phyloP scores from a whole-genome alignment of 2,329 filamentous ascomycete genomes.

The Hirsutella minnesotensis region DNA sequence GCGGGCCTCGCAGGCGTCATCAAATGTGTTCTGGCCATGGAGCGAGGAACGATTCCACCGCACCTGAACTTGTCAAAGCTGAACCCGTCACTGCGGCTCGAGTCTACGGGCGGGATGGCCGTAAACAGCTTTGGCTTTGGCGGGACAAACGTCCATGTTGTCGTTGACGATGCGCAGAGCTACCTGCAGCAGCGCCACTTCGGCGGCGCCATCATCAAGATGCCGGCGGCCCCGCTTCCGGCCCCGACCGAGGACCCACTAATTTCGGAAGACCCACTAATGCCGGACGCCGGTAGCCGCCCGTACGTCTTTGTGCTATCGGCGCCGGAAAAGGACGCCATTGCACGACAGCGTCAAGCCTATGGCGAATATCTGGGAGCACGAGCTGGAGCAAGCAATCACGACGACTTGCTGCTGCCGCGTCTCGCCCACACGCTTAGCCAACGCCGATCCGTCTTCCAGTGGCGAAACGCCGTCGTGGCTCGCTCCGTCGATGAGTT shows the following conservation, averaged over 20 bases:
- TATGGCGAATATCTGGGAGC: neutral
- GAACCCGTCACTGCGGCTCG: conserved; percentile 4
- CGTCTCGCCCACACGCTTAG: neutral
- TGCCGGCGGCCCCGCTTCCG: neutral
- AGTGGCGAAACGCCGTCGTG: neutral
- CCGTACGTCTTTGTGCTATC: neutral
- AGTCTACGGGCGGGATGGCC: neutral
- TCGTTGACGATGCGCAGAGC: neutral
- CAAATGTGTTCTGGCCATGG: conserved; percentile 6
- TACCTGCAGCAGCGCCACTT: neutral
- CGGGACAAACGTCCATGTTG: neutral
- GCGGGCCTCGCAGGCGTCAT: conserved; percentile 5
- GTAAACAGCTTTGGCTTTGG: conserved; percentile 1
- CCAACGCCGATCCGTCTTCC: neutral
- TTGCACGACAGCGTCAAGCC: neutral
- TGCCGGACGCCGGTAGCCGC: neutral
- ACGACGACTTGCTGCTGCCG: neutral
- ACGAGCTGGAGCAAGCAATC: neutral
- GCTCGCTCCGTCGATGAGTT: neutral
- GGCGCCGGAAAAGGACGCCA: neutral
- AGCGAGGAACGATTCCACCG: conserved; percentile 5
- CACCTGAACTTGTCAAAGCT: conserved; percentile 2
- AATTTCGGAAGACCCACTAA: too few relatives aligned
- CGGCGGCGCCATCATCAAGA: neutral
- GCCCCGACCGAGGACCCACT: too few relatives aligned